These are phyloP conservation scores for Aquilaria agallochum DNA, from an alignment of 441 rosid genomes.

Conservation along the genomic window DNA sequence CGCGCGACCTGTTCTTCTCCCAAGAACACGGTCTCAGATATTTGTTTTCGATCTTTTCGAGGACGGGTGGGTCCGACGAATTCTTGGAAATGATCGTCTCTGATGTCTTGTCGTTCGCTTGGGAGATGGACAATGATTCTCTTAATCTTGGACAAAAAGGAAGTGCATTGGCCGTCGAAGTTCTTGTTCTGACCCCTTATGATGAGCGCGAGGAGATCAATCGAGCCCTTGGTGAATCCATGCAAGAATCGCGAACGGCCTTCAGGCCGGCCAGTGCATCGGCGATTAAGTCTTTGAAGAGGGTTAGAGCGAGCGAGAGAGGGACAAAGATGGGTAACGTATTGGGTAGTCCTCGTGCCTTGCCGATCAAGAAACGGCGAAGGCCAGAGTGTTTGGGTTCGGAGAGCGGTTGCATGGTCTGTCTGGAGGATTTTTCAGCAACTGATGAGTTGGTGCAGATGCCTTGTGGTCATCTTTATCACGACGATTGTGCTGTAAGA, in stretches of 20 bases:
- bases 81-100: constrained; percentile 3
- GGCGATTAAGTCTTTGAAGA: constrained; percentile 12
- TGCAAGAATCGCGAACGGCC: not conserved
- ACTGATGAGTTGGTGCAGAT: constrained; percentile 3
- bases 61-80: constrained; percentile 7
- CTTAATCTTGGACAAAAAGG: not conserved
- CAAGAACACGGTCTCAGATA: not conserved
- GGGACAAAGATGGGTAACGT: constrained; percentile 6
- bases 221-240: constrained; percentile 2
- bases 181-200: constrained; percentile 5
- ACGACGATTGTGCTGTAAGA: constrained; percentile 10
- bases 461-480: constrained; percentile 24
- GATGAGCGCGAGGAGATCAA: constrained; percentile 11
- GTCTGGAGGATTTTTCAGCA: constrained; percentile 15
- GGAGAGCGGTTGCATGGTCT: constrained; percentile 9
- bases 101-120: constrained; percentile 15
- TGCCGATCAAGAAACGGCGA: not conserved
- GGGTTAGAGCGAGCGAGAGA: no score
- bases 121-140: constrained; percentile 1
- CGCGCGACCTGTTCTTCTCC: constrained; percentile 3
- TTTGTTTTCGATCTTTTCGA: constrained; percentile 1
- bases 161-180: not conserved
- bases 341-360: not conserved
- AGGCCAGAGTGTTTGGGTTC: not conserved
- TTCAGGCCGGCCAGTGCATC: constrained; percentile 16